Evolutionary conservation across 148 eudicot genomes (phyloP), one percentile per base, ranked within the genome.

Genomic region (Cornus suecica): DNA sequence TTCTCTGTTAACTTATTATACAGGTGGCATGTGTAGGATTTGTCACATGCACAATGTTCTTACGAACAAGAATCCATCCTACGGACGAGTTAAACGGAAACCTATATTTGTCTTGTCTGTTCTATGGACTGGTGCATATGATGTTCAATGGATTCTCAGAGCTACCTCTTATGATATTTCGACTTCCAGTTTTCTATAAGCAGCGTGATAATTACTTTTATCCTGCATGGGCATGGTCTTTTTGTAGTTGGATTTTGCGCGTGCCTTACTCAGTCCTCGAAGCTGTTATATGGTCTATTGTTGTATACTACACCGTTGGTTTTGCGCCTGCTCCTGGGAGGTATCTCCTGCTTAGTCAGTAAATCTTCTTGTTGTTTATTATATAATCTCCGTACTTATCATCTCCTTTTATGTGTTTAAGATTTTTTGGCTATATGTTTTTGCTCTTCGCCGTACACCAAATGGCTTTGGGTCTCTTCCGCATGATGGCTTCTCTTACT

Each of bases 161-260:
- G 91, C 86, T 93, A 62, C 84, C 98, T 62, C 89, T 91, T 45
- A 85, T 85, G 87, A 91, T 93, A 78, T 83, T 84, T 69, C 83
- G 94, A 72, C 94, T 93, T 68, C 97, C 98, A 28, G 97, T 91
- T 26, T 93, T 91, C 67, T 93, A 88, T 88, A 93, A 93, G 82
- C 97, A 93, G 81, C 78, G 98, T 79, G 98, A 93, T 79, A 87
- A 85, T 77, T 79, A 78, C 69, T 93, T 93, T 68, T 82, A 88
- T 82, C 98, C 98, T 76, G 91, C 91, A 31, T 93, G 98, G 98
- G 92, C 91, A 48, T 93, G 92, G 92, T 83, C 98, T 24, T 32
- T 89, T 58, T 64, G 89, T 26, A 89, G 90, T 74, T 93, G 89
- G 91, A 77, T 90, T 72, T 79, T 93, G 10, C 91, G 91, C 30